These are phyloP conservation scores for Xylaria castorea DNA, from an alignment of 495 filamentous ascomycete genomes.

Conservation along the genomic window DNA sequence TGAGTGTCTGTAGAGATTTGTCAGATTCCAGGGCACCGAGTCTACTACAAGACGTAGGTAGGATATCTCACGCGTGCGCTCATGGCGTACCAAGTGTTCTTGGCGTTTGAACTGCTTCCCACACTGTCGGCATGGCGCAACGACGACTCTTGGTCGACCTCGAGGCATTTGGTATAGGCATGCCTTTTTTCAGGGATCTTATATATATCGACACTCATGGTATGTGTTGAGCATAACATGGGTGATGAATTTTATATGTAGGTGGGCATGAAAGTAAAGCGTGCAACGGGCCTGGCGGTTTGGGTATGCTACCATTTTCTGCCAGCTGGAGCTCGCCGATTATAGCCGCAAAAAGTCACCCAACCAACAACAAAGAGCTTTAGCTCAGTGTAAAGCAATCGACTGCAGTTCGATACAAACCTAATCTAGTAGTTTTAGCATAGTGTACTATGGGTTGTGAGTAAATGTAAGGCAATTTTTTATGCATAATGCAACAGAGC, in stretches of 20 bases:
- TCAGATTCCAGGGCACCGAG: background rate
- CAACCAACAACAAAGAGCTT: background rate
- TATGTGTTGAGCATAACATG: background rate
- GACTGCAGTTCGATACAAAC: background rate
- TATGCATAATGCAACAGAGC: too few relatives aligned
- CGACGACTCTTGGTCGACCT: conserved; percentile 23
- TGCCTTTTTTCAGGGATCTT: background rate
- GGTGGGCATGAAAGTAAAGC: background rate
- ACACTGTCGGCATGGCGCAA: conserved; percentile 55
- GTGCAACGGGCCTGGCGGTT: background rate
- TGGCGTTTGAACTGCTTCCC: conserved; percentile 57
- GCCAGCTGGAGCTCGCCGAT: background rate
- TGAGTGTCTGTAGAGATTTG: conserved; percentile 52
- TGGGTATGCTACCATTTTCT: background rate
- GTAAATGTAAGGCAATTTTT: too few relatives aligned
- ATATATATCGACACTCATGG: background rate
- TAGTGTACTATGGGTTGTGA: too few relatives aligned
- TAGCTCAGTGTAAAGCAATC: conserved; percentile 16
- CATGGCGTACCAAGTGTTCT: conserved; percentile 62
- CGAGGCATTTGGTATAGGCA: conserved; percentile 26
- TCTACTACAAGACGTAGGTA: background rate
- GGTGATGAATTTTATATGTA: background rate
- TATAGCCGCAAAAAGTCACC: background rate
- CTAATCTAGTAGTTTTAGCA: background rate
- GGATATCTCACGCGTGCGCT: conserved; percentile 56